phyloP scores from a whole-genome alignment of 352 stramenopile species.

The Phytophthora ohioensis region DNA sequence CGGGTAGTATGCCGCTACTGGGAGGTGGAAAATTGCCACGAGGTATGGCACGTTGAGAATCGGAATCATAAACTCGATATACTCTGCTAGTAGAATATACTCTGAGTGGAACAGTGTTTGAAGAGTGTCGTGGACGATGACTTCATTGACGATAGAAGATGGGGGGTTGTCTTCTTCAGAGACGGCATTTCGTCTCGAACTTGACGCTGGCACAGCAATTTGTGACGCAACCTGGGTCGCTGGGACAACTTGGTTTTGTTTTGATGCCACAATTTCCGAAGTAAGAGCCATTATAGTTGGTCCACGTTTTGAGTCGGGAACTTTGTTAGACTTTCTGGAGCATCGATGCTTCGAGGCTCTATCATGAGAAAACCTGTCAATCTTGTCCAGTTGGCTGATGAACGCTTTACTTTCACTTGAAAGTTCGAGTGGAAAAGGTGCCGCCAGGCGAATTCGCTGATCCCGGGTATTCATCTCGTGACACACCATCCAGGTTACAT shows the following conservation, averaged over 20 bases:
- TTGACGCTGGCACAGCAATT: not conserved
- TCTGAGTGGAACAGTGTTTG: slow-evolving; percentile 37
- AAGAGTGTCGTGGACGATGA: slow-evolving; percentile 3
- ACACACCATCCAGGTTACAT: not conserved
- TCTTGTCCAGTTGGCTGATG: not conserved
- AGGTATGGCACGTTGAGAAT: slow-evolving; percentile 30
- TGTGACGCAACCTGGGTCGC: too few relatives aligned
- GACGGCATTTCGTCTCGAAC: not conserved
- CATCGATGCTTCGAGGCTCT: not conserved
- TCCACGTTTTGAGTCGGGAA: too few relatives aligned
- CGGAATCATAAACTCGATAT: slow-evolving; percentile 40
- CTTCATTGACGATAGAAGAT: too few relatives aligned
- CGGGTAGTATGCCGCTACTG: slow-evolving; percentile 35
- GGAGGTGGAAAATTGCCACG: slow-evolving; percentile 21
- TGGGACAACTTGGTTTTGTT: too few relatives aligned
- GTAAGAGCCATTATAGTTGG: too few relatives aligned
- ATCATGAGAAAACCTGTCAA: not conserved
- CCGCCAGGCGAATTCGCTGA: slow-evolving; percentile 11
- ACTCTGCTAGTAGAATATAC: slow-evolving; percentile 34
- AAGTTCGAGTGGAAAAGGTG: slow-evolving; percentile 13
- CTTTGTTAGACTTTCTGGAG: not conserved
- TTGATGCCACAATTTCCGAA: too few relatives aligned
- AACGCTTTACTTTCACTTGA: slow-evolving; percentile 6
- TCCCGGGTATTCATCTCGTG: not conserved
- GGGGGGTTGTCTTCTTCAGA: not conserved